Base-by-base conservation (phyloP, 306 rosid species). In the Rosa lucieae region DNA sequence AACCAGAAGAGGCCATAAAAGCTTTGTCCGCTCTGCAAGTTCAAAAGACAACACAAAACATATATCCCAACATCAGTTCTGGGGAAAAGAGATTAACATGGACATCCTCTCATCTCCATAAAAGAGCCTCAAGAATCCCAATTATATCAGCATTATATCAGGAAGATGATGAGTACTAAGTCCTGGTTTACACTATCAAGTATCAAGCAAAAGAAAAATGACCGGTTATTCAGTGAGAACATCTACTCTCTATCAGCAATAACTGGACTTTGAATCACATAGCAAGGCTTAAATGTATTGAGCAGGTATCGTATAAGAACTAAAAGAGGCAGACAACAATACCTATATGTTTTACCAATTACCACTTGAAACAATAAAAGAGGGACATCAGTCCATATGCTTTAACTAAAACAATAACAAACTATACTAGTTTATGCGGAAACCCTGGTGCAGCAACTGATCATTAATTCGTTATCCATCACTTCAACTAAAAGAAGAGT, bases 1-100 rank as follows among this genome's bases (percentile, higher is more conserved):
- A 95, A 52, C 99, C 99, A 77, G 99, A 95, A 44, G 97, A 92
- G 40, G 97, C 98, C 94, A 94, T 83, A 70, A 88, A 90, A 48
- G 67, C 46, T 74, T 92, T 94, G 2, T 92, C 97, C 6, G 98
- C 97, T 56, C 98, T 94, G 94, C 66, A 77, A 72, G 74, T 58
- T 73, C 46, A 68, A 67, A 48, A 52, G 42, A 73, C 67, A 77
- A 42, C 37, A 75, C 46, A 46, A 78, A 35, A 77, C 3, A 29
- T 44, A 55, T 42, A 20, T 40, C 3, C 21, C 63, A 62, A 29
- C 39, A 49, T 8, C 68, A 77, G 17, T 39, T 72, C 48, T 26
- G 5, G 3, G 58, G 12, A 49, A n/a, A 44, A 29, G 9, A 49
- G 46, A 67, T 70, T 39, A 65, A n/a, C 62, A 67, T 18, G 3